phyloP scores from a whole-genome alignment of 2,329 filamentous ascomycete genomes.

The Proliferodiscus dingleyae region DNA sequence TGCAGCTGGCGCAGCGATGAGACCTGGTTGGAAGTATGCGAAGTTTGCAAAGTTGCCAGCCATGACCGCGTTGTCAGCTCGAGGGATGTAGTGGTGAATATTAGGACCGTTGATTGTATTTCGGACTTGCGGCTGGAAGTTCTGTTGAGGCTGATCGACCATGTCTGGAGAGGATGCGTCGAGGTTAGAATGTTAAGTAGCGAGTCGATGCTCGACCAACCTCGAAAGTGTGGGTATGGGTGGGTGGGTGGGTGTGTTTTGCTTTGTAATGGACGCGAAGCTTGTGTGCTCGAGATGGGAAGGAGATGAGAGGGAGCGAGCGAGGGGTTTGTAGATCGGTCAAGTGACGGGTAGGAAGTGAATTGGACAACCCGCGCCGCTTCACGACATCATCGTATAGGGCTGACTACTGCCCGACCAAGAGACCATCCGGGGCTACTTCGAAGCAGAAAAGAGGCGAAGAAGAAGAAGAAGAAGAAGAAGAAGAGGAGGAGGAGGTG shows the following conservation, averaged over 20 bases:
- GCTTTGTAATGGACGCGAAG: background rate
- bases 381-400: too few relatives aligned
- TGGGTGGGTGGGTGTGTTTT: background rate
- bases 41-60: constrained; percentile 19
- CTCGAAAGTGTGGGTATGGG: background rate
- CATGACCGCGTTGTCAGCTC: constrained; percentile 24
- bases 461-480: too few relatives aligned
- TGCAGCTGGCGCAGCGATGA: background rate
- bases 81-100: constrained; percentile 51
- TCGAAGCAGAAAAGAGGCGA: too few relatives aligned
- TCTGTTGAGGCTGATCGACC: constrained; percentile 35
- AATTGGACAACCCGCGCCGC: background rate
- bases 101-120: constrained; percentile 53
- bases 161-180: constrained; percentile 16
- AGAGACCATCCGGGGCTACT: too few relatives aligned
- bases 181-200: background rate
- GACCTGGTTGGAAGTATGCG: background rate
- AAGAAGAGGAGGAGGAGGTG: too few relatives aligned
- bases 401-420: too few relatives aligned
- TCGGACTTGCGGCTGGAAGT: constrained; percentile 55
- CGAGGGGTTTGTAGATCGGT: too few relatives aligned
- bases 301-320: too few relatives aligned
- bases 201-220: background rate
- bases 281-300: too few relatives aligned
- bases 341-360: too few relatives aligned